Evolutionary conservation across 352 stramenopile species (phyloP).

Genomic region (Albugo laibachii): DNA sequence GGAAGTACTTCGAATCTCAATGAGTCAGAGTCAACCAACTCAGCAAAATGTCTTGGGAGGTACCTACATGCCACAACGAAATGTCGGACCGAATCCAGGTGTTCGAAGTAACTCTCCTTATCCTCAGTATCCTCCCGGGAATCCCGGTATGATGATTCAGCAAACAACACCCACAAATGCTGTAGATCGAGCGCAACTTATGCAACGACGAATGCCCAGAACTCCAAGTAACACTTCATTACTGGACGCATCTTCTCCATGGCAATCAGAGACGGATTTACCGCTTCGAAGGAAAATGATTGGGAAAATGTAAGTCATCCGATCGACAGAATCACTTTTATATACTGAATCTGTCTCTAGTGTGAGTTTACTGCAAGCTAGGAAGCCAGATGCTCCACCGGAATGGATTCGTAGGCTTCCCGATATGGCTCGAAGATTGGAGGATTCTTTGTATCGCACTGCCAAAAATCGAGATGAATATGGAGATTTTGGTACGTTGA

Average conservation of each 20-base stretch:
- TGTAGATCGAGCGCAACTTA: slow-evolving; percentile 16
- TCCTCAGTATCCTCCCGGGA: slow-evolving; percentile 12
- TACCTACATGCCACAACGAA: slow-evolving; percentile 28
- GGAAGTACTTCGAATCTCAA: slow-evolving; percentile 72
- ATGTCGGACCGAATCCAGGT: not conserved
- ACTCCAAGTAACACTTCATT: slow-evolving; percentile 14
- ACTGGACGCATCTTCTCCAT: slow-evolving; percentile 11
- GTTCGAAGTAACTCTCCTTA: too few species aligned
- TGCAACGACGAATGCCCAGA: slow-evolving; percentile 24
- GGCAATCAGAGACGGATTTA: slow-evolving; percentile 76
- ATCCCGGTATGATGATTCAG: slow-evolving; percentile 35
- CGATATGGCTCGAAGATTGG: slow-evolving; percentile 94
- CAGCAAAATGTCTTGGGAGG: slow-evolving; percentile 33
- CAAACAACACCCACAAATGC: slow-evolving; percentile 22
- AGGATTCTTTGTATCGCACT: slow-evolving; percentile 93
- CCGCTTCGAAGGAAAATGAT: slow-evolving; percentile 79
- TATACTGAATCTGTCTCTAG: slow-evolving; percentile 7
- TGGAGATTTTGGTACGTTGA: slow-evolving; percentile 90
- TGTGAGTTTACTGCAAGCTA: slow-evolving; percentile 90
- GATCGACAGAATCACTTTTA: slow-evolving; percentile 1
- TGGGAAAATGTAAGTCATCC: slow-evolving; percentile 65
- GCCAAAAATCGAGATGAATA: slow-evolving; percentile 89
- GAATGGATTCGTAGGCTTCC: slow-evolving; percentile 95
- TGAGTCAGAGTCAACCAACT: slow-evolving; percentile 36
- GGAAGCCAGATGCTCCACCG: slow-evolving; percentile 90